Evolutionary conservation across 805 yeast genomes (phyloP).

Genomic region (Yarrowia deformans): DNA sequence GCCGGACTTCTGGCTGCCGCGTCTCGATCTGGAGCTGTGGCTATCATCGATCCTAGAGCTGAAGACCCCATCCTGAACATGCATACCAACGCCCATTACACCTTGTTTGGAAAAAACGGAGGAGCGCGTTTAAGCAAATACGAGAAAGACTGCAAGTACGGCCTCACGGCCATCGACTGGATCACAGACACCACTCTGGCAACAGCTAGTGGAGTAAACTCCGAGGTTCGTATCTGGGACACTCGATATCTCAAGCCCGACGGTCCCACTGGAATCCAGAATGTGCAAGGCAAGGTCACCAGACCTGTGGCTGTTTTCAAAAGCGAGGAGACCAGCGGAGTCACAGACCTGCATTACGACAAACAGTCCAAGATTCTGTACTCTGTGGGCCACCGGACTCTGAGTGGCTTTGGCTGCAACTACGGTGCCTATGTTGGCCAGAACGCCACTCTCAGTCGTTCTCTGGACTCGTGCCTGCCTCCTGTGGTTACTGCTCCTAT

Average conservation of each 20-base stretch:
- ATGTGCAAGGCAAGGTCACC: slow-evolving; percentile 5
- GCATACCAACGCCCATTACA: slow-evolving; percentile 16
- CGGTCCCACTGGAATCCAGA: slow-evolving; percentile 11
- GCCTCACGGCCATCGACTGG: slow-evolving; percentile 30
- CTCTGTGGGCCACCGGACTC: slow-evolving; percentile 10
- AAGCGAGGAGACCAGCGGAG: neutral
- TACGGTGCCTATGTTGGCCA: slow-evolving; percentile 1
- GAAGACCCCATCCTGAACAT: slow-evolving; percentile 3
- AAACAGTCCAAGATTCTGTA: slow-evolving; percentile 2
- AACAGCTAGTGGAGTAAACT: neutral
- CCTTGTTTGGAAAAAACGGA: neutral
- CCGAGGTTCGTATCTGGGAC: slow-evolving; percentile 31
- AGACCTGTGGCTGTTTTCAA: slow-evolving; percentile 14
- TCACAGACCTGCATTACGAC: slow-evolving; percentile 16
- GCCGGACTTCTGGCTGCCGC: slow-evolving; percentile 22
- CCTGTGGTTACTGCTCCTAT: slow-evolving; percentile 13
- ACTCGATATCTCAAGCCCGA: slow-evolving; percentile 4
- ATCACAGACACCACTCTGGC: slow-evolving; percentile 18
- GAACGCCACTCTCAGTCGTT: neutral
- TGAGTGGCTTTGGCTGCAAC: slow-evolving; percentile 18
- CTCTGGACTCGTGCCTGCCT: neutral
- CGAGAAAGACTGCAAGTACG: neutral
- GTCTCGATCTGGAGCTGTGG: slow-evolving; percentile 11
- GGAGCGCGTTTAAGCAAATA: neutral
- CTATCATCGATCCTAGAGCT: slow-evolving; percentile 6